Conservation (phyloP, 108 stramenopile genomes). For the Skeletonema potamos region DNA sequence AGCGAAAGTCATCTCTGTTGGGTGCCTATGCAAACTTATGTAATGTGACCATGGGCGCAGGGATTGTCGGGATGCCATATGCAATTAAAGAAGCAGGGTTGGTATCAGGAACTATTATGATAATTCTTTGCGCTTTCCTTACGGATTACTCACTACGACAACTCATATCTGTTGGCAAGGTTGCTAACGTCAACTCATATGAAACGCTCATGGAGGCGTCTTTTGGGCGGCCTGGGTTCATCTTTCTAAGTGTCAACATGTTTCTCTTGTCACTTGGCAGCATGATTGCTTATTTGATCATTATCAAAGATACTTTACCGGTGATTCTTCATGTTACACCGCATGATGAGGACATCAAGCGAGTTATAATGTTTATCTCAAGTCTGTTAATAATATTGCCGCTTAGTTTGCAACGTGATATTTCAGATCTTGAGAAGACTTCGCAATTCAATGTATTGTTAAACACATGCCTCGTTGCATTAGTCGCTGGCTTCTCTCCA, state of each 20-base stretch:
- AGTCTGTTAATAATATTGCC: slow-evolving; percentile 37
- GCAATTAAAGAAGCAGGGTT: slow-evolving; percentile 46
- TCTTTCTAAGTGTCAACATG: slow-evolving; percentile 50
- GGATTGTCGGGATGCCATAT: slow-evolving; percentile 83
- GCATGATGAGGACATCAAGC: slow-evolving; percentile 15
- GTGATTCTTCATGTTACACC: slow-evolving; percentile 23
- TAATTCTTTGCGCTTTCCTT: slow-evolving; percentile 28
- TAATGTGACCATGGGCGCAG: slow-evolving; percentile 84
- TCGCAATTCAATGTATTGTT: slow-evolving; percentile 62
- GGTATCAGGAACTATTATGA: slow-evolving; percentile 33
- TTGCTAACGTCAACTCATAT: slow-evolving; percentile 48
- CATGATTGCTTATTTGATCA: slow-evolving; percentile 42
- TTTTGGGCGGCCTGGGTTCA: slow-evolving; percentile 73
- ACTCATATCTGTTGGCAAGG: slow-evolving; percentile 33
- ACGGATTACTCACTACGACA: slow-evolving; percentile 34
- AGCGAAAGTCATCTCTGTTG: slow-evolving; percentile 66
- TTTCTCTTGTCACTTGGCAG: slow-evolving; percentile 36
- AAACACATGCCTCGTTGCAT: slow-evolving; percentile 56
- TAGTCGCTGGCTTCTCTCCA: slow-evolving; percentile 54
- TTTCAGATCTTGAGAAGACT: slow-evolving; percentile 53
- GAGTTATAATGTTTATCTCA: slow-evolving; percentile 27
- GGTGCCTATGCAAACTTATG: slow-evolving; percentile 78
- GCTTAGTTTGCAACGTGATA: slow-evolving; percentile 49
- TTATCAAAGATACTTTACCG: slow-evolving; percentile 47
- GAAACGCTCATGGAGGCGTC: slow-evolving; percentile 80